Evolutionary conservation across 768 basidiomycete species (phyloP), one percentile per base, ranked within the genome.

Genomic region (Phanerochaete sordida): DNA sequence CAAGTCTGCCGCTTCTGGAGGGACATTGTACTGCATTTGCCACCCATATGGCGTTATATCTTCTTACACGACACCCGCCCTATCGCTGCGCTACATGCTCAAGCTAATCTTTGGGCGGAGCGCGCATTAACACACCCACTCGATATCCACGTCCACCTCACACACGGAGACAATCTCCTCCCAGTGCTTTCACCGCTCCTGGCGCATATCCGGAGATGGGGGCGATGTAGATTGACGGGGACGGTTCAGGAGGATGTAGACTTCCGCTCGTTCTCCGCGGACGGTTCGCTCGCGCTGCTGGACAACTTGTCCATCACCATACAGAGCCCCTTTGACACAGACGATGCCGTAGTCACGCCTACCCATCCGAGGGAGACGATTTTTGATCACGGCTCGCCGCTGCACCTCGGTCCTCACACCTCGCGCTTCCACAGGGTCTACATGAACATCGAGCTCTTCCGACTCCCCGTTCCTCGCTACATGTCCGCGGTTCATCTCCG

Each of bases 161-260:
- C 79, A 16, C 71, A 84, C 21, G 58, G 72, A 27, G 82, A 87
- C 59, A 73, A 73, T 58, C 74, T 89, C 33, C 76, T 90, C 3
- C 81, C 88, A 9, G 76, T 90, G 60, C 74, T 91, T 33, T 84
- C 86, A 0, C 86, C 84, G 4, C 75, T 90, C 35, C 73, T 91
- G 0, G 75, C 81, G 11, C 73, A 79, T 28, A 66, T 89, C 45
- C 67, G 74, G 59, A 82, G 90, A 43, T 90, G 88, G 87, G 74
- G 78, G 44, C 74, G 76, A 1, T 82, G 84, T 64, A 72, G 66
- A 2, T 72, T 88, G 54, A 71, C 74, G 21, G 72, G 70, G 4
- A 61, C 64, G 19, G 60, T 65, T 77, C 78, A 48, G 68, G 78
- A 64, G 66, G 45, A 54, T 21, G 27, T 55, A 7, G 59, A 54